phyloP scores from a whole-genome alignment of 2,329 filamentous ascomycete genomes.

The Pseudocercospora fuligena region DNA sequence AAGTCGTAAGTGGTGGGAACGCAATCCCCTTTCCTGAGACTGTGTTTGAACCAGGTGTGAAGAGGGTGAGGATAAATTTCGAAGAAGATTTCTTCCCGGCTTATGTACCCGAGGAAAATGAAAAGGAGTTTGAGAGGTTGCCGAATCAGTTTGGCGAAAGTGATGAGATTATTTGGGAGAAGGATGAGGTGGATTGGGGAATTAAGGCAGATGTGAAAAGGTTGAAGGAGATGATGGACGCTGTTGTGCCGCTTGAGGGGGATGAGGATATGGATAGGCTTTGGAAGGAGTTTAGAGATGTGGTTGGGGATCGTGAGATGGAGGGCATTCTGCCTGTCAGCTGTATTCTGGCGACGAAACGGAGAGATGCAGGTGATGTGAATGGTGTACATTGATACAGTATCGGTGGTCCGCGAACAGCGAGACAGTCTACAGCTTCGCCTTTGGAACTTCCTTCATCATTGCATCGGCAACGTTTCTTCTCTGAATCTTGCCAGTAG shows the following conservation, averaged over 20 bases:
- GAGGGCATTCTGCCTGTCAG: background rate
- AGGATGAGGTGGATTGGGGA: background rate
- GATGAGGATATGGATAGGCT: background rate
- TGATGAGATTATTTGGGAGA: background rate
- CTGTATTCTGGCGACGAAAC: background rate
- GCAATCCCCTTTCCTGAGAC: background rate
- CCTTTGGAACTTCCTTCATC: conserved; percentile 55
- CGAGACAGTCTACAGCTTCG: conserved; percentile 23
- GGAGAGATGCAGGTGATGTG: background rate
- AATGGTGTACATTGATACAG: background rate
- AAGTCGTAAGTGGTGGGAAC: background rate
- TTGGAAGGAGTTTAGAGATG: background rate
- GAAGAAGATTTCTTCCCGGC: background rate
- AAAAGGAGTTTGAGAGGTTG: background rate
- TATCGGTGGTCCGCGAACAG: background rate
- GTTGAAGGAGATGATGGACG: conserved; percentile 5
- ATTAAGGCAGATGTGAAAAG: background rate
- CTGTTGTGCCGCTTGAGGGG: background rate
- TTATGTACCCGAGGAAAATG: background rate
- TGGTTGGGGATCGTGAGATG: background rate
- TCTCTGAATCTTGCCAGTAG: conserved; percentile 87
- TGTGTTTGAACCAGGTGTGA: background rate
- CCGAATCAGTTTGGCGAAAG: background rate
- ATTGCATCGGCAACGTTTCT: conserved; percentile 85
- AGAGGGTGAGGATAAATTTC: background rate